Base-by-base conservation (phyloP, 106 monocot species). In the Hemerocallis citrina region DNA sequence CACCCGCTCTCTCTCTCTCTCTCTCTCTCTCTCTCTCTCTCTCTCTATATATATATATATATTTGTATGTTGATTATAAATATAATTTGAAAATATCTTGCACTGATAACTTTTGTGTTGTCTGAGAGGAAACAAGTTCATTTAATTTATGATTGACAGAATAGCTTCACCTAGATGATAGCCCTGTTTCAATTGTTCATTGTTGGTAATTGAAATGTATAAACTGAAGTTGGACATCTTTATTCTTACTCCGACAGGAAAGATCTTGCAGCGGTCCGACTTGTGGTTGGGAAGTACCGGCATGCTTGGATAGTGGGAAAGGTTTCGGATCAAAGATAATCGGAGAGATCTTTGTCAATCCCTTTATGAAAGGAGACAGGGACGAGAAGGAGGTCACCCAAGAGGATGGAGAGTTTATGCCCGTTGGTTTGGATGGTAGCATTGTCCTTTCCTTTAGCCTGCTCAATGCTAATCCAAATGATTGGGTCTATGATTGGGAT, bases 401-500 rank as follows among this genome's bases (percentile, higher is more conserved):
- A n/a, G 73, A 68, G 21, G 79, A 73, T 27, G 81, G 70, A 27
- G 91, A 91, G 42, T 84, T 79, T 62, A 70, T 98, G 77, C 96
- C 96, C 0, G 96, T 98, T 38, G 96, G 96, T 11, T 81, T 79
- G 16, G 96, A 98, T 66, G 96, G 96, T 34, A 82, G 76, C 30
- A 20, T 82, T 11, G 74, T 88, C 32, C 81, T 98, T 20, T 98
- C 91, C 1, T 92, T 88, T 46, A 91, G 82, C 58, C 55, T 98
- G 55, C 61, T 98, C 67, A 91, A 96, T 91, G 78, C 96, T 21
- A 61, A 88, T 61, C 96, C 96, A 0, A 79, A 47, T 43, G 91
- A 91, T 59, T 86, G 87, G 87, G 69, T 91, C 67, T 96, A 87
- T 75, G 84, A 85, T 42, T 96, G 96, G 96, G n/a, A n/a, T n/a